These are phyloP conservation scores for Penicillium malachiteum DNA, from an alignment of 495 filamentous ascomycete genomes.

Conservation along the genomic window DNA sequence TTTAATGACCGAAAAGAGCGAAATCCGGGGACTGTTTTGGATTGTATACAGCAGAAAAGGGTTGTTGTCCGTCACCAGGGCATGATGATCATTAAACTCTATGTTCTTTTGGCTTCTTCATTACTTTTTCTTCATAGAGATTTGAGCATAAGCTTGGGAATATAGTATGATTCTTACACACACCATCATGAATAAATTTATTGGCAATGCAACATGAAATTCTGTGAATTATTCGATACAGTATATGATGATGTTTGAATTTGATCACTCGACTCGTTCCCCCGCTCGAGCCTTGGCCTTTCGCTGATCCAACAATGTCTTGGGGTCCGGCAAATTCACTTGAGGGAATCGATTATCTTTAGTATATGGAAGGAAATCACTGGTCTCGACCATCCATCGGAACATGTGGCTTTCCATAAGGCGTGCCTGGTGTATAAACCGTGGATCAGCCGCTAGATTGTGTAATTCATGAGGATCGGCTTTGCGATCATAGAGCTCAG, in stretches of 20 bases:
- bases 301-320: too few relatives aligned
- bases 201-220: not conserved
- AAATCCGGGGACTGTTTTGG: not conserved
- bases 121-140: not conserved
- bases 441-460: slow-evolving; percentile 19
- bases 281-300: not conserved
- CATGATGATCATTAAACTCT: not conserved
- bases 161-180: not conserved
- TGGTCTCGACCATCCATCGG: slow-evolving; percentile 17
- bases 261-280: not conserved
- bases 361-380: slow-evolving; percentile 9
- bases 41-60: too few relatives aligned
- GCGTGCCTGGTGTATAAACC: slow-evolving; percentile 6
- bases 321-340: not conserved
- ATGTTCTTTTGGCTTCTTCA: not conserved
- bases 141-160: too few relatives aligned
- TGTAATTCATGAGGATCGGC: slow-evolving; percentile 22
- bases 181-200: not conserved
- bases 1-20: not conserved
- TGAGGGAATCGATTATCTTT: not conserved
- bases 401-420: slow-evolving; percentile 22
- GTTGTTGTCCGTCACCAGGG: not conserved
- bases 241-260: not conserved
- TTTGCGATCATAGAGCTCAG: not conserved
- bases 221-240: not conserved